Conservation (phyloP, 75 land plant species). For the Picea sitchensis region DNA sequence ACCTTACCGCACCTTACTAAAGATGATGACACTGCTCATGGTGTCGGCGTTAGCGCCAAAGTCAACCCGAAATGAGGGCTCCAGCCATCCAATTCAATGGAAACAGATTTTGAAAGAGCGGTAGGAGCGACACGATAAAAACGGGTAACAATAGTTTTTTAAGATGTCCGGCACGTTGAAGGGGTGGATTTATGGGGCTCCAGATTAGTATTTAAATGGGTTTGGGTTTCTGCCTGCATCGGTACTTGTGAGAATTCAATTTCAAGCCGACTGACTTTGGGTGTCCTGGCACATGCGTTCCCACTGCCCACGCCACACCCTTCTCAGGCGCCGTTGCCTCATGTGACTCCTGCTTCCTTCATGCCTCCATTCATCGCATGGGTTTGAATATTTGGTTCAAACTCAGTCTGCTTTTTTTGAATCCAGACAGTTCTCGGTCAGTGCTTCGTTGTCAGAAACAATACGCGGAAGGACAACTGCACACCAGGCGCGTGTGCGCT, state of each 20-base stretch:
- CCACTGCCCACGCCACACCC: not conserved
- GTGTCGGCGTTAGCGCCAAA: conserved; percentile 4
- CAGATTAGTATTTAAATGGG: no score
- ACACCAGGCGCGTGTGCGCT: conserved; percentile 6
- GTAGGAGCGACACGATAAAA: not conserved
- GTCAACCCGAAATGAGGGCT: conserved; percentile 2
- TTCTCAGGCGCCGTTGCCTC: not conserved
- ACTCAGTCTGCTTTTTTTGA: not conserved
- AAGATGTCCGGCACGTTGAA: not conserved
- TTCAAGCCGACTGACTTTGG: not conserved
- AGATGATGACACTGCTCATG: not conserved
- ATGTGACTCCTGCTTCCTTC: not conserved
- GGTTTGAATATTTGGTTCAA: not conserved
- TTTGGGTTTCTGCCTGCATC: no score
- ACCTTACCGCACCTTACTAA: conserved; percentile 11
- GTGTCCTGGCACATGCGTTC: not conserved
- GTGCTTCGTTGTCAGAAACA: not conserved
- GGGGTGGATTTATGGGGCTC: not conserved
- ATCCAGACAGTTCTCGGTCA: not conserved
- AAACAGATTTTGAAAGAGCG: not conserved
- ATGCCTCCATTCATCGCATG: not conserved
- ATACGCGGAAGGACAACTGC: not conserved
- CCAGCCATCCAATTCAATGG: not conserved
- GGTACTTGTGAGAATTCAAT: no score
- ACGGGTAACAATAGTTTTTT: not conserved